Base-by-base conservation (phyloP, 163 green algal species). In the Scenedesmus sp. region DNA sequence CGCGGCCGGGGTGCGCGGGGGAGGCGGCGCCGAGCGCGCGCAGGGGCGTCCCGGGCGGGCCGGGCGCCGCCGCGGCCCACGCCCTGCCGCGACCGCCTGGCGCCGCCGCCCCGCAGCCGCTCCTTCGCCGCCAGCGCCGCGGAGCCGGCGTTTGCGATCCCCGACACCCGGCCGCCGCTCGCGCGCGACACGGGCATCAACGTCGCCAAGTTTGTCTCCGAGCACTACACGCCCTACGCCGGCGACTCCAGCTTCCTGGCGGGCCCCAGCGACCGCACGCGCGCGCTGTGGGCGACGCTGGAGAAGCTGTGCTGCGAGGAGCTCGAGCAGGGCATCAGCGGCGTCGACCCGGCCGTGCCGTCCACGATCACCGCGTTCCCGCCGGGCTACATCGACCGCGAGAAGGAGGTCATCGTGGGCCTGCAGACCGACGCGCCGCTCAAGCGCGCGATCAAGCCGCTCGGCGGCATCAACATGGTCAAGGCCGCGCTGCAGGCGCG, bases 381-480 rank as follows among this genome's bases (percentile, higher is more conserved):
- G 1, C 80, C 88, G 13, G 89, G 91, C 53, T 95, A 93, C 87
- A 92, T 95, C 54, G 63, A 92, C 60, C 77, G 82, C 51, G 84
- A 87, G 4, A 60, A 85, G 51, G 87, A 93, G 76, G 79, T 89
- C n/a, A 69, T 93, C 26, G 90, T 93, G 34, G 91, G 91, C 20
- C 76, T 94, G 57, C 89, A 95, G 70, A 92, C 91, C 4, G 87
- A 94, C 70, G 70, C 63, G 60, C 88, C 90, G 7, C 82, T 95
- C 1, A 92, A 93, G 83, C 84, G 89, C 42, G 84, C 86, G 44
- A 94, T 95, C 77, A 95, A 95, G 82, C 88, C 90, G 0, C 77
- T 89, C 72, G 91, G 91, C 26, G 91, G 91, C 29, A 86, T 89
- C 44, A 81, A 85, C 79, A 87, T 93, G 81, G 89, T 95, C 47